Percentiles rank a stretch among this genome's conserved stretches.
phyloP scores from a whole-genome alignment of 1,139 yeast species.

The Suzukiozyma palmioleophila region DNA sequence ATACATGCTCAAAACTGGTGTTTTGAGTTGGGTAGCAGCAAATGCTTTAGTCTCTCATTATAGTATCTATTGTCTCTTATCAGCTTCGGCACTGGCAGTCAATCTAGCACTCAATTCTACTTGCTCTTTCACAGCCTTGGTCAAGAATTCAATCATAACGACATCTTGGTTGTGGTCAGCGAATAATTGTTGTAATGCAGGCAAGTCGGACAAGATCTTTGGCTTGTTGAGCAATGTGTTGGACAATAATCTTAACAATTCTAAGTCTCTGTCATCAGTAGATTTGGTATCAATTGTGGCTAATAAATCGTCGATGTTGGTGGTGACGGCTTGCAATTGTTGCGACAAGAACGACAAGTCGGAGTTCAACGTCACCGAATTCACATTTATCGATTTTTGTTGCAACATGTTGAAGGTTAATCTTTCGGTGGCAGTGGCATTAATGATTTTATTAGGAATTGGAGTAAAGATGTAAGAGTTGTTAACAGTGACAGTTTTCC shows the following conservation, averaged over 20 bases:
- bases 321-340: conserved; percentile 52
- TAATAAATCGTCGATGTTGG: conserved; percentile 50
- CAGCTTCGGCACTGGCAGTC: conserved; percentile 41
- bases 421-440: conserved; percentile 56
- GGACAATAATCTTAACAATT: conserved; percentile 65
- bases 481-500: conserved; percentile 29
- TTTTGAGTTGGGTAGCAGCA: not conserved
- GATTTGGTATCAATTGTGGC: conserved; percentile 47
- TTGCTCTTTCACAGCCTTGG: conserved; percentile 83
- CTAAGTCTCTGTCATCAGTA: conserved; percentile 42
- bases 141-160: conserved; percentile 76
- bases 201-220: conserved; percentile 50
- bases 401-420: conserved; percentile 45
- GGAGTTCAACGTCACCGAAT: conserved; percentile 17
- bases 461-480: conserved; percentile 74
- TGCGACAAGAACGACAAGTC: conserved; percentile 42
- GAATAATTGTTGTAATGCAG: conserved; percentile 58
- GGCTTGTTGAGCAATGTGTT: conserved; percentile 62
- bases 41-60: not conserved
- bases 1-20: not conserved
- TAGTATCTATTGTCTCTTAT: conserved; percentile 14
- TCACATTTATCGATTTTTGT: conserved; percentile 16
- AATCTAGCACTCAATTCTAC: conserved; percentile 75
- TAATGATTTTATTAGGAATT: conserved; percentile 62
- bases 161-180: conserved; percentile 78